A percentile compares a stretch with the other conserved stretches of the same genome.
Conservation (phyloP, 345 rosid genomes). For the Odontarrhena argentea region DNA sequence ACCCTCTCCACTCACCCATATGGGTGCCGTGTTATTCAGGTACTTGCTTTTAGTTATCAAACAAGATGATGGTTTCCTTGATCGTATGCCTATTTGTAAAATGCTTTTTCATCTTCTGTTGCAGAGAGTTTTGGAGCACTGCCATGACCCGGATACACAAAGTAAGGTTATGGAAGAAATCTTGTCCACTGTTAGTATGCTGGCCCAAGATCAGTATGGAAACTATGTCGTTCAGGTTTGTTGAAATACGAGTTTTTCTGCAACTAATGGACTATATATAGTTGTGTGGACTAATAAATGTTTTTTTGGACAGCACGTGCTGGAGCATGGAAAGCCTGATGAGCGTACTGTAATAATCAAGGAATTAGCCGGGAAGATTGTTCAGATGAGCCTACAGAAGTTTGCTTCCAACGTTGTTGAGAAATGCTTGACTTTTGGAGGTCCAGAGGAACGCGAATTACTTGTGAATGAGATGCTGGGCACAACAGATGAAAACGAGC, state of each 20-base stretch:
- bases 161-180: conserved; percentile 66
- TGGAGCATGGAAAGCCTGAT: conserved; percentile 69
- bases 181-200: conserved; percentile 57
- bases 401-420: conserved; percentile 69
- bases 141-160: conserved; percentile 51
- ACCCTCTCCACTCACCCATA: conserved; percentile 66
- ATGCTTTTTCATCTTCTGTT: conserved; percentile 11
- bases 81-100: not conserved
- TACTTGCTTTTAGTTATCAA: conserved; percentile 1
- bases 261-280: not conserved
- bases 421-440: conserved; percentile 65
- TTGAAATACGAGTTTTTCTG: not conserved
- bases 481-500: conserved; percentile 63
- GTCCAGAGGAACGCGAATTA: conserved; percentile 51
- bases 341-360: conserved; percentile 60
- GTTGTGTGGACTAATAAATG: not conserved
- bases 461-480: conserved; percentile 72
- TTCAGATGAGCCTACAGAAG: conserved; percentile 73
- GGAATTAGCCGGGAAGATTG: conserved; percentile 65
- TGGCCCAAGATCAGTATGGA: conserved; percentile 73
- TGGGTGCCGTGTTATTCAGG: conserved; percentile 76
- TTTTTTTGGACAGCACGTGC: conserved; percentile 52
- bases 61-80: not conserved
- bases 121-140: conserved; percentile 69
- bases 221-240: conserved; percentile 71